Percentiles rank a stretch among this genome's conserved stretches.
phyloP scores from a whole-genome alignment of 306 rosid genomes.

The Cicer judaicum region DNA sequence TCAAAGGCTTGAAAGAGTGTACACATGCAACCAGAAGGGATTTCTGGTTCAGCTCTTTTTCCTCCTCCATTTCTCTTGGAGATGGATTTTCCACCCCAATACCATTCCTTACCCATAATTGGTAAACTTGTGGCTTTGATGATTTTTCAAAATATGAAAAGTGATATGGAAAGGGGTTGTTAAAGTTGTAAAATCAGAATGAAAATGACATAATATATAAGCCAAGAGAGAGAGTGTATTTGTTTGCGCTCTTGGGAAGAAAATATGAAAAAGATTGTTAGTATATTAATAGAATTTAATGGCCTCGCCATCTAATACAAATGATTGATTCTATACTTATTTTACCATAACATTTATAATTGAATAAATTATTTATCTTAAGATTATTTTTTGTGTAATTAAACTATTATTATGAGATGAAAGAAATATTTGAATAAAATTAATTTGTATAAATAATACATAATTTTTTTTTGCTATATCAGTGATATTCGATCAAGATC shows the following conservation, averaged over 20 bases:
- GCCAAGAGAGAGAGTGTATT: neutral
- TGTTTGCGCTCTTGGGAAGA: slow-evolving; percentile 25
- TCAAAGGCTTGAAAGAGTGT: slow-evolving; percentile 86
- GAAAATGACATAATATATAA: slow-evolving; percentile 53
- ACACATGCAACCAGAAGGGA: slow-evolving; percentile 82
- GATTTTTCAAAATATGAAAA: slow-evolving; percentile 31
- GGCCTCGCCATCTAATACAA: too few relatives aligned
- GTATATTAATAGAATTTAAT: neutral
- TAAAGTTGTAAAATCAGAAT: slow-evolving; percentile 46
- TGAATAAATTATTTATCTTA: too few relatives aligned
- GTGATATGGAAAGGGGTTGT: slow-evolving; percentile 19
- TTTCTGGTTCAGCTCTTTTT: slow-evolving; percentile 22
- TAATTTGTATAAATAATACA: too few relatives aligned
- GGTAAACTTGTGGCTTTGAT: slow-evolving; percentile 17
- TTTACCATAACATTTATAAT: too few relatives aligned
- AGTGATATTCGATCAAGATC: too few relatives aligned
- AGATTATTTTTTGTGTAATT: too few relatives aligned
- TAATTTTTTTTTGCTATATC: too few relatives aligned
- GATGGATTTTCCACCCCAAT: slow-evolving; percentile 52
- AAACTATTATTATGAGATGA: too few relatives aligned
- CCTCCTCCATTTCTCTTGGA: slow-evolving; percentile 53
- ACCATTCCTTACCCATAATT: slow-evolving; percentile 78
- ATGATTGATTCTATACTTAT: too few relatives aligned
- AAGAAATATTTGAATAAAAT: too few relatives aligned
- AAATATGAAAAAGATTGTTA: slow-evolving; percentile 33